phyloP scores from a whole-genome alignment of 179 eudicot genomes.

The Drosera spatulata region DNA sequence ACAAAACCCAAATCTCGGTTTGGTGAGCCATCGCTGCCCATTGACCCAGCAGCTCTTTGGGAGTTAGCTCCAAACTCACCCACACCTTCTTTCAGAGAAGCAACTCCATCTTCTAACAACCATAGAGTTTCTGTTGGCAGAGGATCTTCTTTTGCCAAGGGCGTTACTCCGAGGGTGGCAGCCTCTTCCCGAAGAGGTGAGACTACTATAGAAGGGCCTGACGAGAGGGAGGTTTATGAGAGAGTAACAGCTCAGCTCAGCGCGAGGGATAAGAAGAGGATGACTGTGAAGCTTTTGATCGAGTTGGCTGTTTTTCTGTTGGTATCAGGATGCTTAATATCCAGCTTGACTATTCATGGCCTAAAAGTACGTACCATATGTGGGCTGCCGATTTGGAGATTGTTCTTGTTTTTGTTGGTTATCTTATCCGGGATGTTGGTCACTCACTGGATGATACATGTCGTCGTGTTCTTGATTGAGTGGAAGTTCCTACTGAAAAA shows the following conservation, averaged over 20 bases:
- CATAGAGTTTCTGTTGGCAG: not conserved
- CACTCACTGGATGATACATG: conserved; percentile 20
- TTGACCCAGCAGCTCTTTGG: too few relatives aligned
- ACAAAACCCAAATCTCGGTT: conserved; percentile 18
- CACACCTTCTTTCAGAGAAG: not conserved
- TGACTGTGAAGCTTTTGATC: conserved; percentile 11
- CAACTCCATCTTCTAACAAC: not conserved
- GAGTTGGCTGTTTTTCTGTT: conserved; percentile 14
- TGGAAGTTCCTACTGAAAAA: conserved; percentile 29
- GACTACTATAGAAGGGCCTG: conserved; percentile 15
- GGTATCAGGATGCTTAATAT: conserved; percentile 17
- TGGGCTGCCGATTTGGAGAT: conserved; percentile 27
- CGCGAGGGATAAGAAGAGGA: conserved; percentile 14
- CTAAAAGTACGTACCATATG: conserved; percentile 6
- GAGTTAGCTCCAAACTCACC: not conserved
- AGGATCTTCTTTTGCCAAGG: conserved; percentile 2
- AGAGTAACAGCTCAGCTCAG: conserved; percentile 23
- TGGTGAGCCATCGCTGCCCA: conserved; percentile 23
- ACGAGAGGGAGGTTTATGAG: conserved; percentile 26
- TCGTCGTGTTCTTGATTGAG: conserved; percentile 27
- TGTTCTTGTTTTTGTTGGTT: conserved; percentile 30
- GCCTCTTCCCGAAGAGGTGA: not conserved
- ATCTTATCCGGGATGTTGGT: conserved; percentile 28
- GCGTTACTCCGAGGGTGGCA: not conserved
- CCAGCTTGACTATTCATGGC: conserved; percentile 12